Base-by-base conservation (phyloP, 306 rosid species). In the Boehmeria nivea region DNA sequence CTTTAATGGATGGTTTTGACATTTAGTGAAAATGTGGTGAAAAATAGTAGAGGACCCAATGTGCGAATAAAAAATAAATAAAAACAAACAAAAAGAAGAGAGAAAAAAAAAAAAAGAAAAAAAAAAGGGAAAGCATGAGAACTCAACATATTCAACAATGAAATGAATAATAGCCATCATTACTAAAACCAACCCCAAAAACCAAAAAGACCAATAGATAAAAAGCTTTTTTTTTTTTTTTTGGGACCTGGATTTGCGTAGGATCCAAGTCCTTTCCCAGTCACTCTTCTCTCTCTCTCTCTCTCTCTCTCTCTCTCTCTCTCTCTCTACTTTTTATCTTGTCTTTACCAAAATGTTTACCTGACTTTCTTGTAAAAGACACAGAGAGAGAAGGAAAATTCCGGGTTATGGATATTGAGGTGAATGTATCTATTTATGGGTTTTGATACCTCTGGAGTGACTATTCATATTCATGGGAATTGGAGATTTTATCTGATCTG, bases 41-140 rank as follows among this genome's bases (percentile, higher is more conserved):
- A 68, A 68, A 67, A 63, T 57, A 47, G 39, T 16, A 12, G 39
- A 48, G 69, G 84, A 60, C 91, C 93, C 93, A 73, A 10, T 85
- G 19, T 59, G 57, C 46, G 17, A 58, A 58, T 49, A 52, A 49
- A 60, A 58, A 59, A 19, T 60, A 46, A 53, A 59, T 44, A 54
- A 61, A 40, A 63, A 21, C 3, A 13, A 8, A 25, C 27, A 20
- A 54, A 53, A 17, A 3, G 42, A 34, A 34, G 24, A 31, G 12
- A 54, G n/a, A 17, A 34, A 21, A 26, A 25, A 17, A 51, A 31
- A 11, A 11, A 40, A 12, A 40, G 45, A 3, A 3, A 3, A 3
- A 40, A 14, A 40, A n/a, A 40, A n/a, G 3, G 16, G 4, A 40
- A 40, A 40, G 11, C 38, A 33, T 11, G 11, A 51, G 11, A 2